A percentile compares a stretch with the other conserved stretches of the same genome.
phyloP scores from a whole-genome alignment of 148 eudicot species.

The Hydrangea macrophylla region DNA sequence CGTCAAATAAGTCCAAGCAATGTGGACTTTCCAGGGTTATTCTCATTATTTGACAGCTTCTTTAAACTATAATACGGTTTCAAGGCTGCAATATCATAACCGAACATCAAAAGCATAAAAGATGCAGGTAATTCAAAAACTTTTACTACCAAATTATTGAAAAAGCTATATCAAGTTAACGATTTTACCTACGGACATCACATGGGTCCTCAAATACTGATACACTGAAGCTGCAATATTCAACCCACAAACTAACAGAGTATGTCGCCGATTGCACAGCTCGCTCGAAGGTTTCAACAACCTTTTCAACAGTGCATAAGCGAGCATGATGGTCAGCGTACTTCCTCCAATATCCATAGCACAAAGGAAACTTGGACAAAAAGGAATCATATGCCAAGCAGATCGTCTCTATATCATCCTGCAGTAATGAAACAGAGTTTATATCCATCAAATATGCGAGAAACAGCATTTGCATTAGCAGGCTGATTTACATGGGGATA shows the following conservation, averaged over 20 bases:
- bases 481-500: conserved; percentile 3
- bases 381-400: conserved; percentile 66
- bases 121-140: not conserved
- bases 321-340: conserved; percentile 71
- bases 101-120: not conserved
- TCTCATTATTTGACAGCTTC: not conserved
- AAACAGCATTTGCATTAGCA: not conserved
- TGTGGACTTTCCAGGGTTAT: not conserved
- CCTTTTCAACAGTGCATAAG: conserved; percentile 46
- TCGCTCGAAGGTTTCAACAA: conserved; percentile 60
- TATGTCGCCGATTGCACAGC: conserved; percentile 53
- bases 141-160: not conserved
- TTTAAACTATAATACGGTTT: not conserved
- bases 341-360: conserved; percentile 83
- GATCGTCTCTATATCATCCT: conserved; percentile 69
- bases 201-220: conserved; percentile 57
- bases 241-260: conserved; percentile 79
- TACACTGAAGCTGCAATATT: conserved; percentile 68
- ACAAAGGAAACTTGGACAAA: conserved; percentile 71
- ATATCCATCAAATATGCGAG: too few species aligned
- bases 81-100: not conserved
- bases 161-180: not conserved
- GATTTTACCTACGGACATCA: conserved; percentile 70
- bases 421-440: conserved; percentile 32
- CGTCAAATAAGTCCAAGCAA: not conserved